Evolutionary conservation across 306 rosid genomes (phyloP).

Genomic region (Prosopis cineraria): DNA sequence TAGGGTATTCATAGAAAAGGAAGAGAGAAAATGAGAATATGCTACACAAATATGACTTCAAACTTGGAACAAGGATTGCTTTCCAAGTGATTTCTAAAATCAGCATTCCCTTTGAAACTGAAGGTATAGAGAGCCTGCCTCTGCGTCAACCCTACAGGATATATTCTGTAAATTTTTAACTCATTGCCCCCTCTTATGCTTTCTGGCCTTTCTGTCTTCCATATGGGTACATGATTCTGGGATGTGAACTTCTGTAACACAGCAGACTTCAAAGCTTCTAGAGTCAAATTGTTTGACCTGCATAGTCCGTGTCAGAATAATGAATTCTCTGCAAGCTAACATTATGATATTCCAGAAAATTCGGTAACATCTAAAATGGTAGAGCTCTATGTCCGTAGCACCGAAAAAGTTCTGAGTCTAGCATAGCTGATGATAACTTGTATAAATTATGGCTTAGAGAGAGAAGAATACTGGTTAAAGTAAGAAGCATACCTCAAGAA

Average conservation of each 20-base stretch:
- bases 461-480: conserved; percentile 7
- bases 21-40: neutral
- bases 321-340: conserved; percentile 21
- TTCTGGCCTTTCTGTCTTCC: conserved; percentile 93
- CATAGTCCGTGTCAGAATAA: conserved; percentile 34
- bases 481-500: conserved; percentile 70
- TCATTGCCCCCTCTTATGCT: conserved; percentile 70
- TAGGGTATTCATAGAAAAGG: conserved; percentile 29
- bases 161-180: conserved; percentile 66
- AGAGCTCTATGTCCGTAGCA: neutral
- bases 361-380: conserved; percentile 12
- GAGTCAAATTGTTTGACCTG: conserved; percentile 80
- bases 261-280: conserved; percentile 64
- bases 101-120: conserved; percentile 58
- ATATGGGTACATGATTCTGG: conserved; percentile 70
- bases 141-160: conserved; percentile 86
- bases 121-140: conserved; percentile 85
- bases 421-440: neutral
- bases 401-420: neutral
- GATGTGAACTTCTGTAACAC: conserved; percentile 68
- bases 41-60: conserved; percentile 85
- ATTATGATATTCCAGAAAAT: conserved; percentile 16
- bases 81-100: conserved; percentile 63
- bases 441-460: neutral
- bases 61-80: conserved; percentile 83